Evolutionary conservation across 2,329 filamentous ascomycete genomes (phyloP), one percentile per base, ranked within the genome.

Genomic region (Scopulariopsis brevicaulis): DNA sequence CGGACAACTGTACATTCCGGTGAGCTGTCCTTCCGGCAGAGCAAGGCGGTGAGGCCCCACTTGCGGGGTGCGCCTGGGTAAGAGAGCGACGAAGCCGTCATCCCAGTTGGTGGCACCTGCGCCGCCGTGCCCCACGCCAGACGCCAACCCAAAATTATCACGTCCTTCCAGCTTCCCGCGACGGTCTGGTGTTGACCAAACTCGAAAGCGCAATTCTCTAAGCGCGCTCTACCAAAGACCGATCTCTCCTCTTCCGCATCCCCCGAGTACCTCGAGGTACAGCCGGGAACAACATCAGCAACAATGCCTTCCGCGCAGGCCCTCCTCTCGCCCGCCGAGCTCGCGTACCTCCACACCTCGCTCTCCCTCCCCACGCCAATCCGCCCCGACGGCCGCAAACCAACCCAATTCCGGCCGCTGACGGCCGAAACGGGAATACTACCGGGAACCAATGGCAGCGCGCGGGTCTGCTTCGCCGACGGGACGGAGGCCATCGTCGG

Each of bases 401-500:
- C 90, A 22, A 89, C 85, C 37, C 90, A 96, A 71, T 97, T 97
- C 77, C 89, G 94, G 3, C 90, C 93, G 0, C 77, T 99, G 59
- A 84, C 87, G 20, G 94, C 94, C 60, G 94, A 99, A 75, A 91
- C 89, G 58, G 89, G 90, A 59, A 89, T 97, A 59, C 80, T 99
- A 0, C 92, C 94, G 0, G 85, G 86, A 53, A 87, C 93, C 18
- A 96, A 97, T 68, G 94, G 94, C 61, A 95, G 89, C 71, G 93
- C 94, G 60, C 84, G 95, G 37, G 87, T 99, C 53, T 96, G 93
- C 64, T 95, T 97, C 69, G 85, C 91, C 3, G 94, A 99, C 70
- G 94, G 94, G 55, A 96, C 91, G 1, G 94, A 99, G 72, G 94
- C 94, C 7, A 87, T 99, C 61, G 94, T 96, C 6, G 94, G 94